Evolutionary conservation across 805 yeast genomes (phyloP).

Genomic region (Blastobotrys mokoenaii): DNA sequence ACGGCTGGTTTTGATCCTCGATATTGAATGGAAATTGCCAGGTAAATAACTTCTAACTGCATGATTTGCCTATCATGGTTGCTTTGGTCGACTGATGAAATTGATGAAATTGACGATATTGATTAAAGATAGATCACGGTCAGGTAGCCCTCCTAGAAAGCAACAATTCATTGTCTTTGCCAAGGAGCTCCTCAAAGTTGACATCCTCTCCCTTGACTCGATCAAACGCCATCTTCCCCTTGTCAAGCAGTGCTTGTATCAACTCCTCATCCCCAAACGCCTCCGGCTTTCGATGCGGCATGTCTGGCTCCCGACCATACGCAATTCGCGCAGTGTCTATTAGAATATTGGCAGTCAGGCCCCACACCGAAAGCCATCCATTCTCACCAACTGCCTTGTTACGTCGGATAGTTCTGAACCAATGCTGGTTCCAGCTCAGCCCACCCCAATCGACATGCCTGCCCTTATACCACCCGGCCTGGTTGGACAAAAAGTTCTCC

Average conservation of each 20-base stretch:
- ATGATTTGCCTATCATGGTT: too few relatives aligned
- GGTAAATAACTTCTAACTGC: too few relatives aligned
- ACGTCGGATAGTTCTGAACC: conserved; percentile 21
- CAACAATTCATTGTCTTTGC: conserved; percentile 16
- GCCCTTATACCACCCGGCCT: conserved; percentile 18
- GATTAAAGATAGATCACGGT: too few relatives aligned
- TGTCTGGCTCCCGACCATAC: conserved; percentile 26
- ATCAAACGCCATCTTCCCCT: conserved; percentile 14
- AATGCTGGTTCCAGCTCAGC: conserved; percentile 26
- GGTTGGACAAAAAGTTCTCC: conserved; percentile 17
- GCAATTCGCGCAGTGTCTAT: conserved; percentile 32
- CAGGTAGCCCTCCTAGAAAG: conserved; percentile 4
- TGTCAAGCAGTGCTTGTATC: conserved; percentile 17
- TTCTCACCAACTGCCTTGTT: conserved; percentile 26
- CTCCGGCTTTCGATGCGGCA: conserved; percentile 22
- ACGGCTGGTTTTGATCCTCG: background rate
- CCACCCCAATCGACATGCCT: conserved; percentile 29
- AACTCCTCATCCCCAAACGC: conserved; percentile 26
- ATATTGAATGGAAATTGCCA: too few relatives aligned
- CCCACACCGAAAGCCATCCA: conserved; percentile 31
- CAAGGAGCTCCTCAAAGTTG: conserved; percentile 17
- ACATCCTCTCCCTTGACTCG: conserved; percentile 13
- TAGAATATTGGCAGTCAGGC: conserved; percentile 34
- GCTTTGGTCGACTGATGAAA: too few relatives aligned
- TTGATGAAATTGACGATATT: too few relatives aligned